A percentile compares a stretch with the other conserved stretches of the same genome.
Conservation (phyloP, 179 eudicot genomes). For the Spergularia azorica region DNA sequence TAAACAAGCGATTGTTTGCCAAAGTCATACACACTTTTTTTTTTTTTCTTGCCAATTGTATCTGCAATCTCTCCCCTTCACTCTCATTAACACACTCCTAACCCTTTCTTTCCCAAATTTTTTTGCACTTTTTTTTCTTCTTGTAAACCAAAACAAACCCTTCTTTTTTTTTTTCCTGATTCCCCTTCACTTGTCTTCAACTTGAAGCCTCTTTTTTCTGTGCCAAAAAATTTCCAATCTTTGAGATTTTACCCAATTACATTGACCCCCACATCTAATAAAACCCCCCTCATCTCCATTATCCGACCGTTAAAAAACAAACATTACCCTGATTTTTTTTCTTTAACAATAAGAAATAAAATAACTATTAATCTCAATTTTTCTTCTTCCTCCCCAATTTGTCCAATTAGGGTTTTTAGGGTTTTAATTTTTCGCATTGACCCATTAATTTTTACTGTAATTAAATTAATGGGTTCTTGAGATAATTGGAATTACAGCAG, state of each 20-base stretch:
- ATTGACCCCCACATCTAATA: neutral
- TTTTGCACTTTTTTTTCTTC: neutral
- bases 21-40: neutral
- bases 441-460: slow-evolving; percentile 13
- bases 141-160: neutral
- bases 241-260: too few relatives aligned
- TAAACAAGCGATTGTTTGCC: too few relatives aligned
- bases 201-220: neutral
- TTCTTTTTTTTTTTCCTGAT: neutral
- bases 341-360: neutral
- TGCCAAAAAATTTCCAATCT: neutral
- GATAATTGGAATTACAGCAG: slow-evolving; percentile 2
- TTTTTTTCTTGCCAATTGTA: neutral
- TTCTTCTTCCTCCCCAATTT: neutral
- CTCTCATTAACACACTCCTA: neutral
- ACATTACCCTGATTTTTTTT: neutral
- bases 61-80: neutral
- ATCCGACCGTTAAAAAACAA: slow-evolving; percentile 26
- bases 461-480: slow-evolving; percentile 29
- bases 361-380: neutral
- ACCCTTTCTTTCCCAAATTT: neutral
- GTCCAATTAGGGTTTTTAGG: slow-evolving; percentile 30
- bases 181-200: neutral
- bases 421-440: slow-evolving; percentile 16
- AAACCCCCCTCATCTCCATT: neutral